Base-by-base conservation (phyloP, 2,329 filamentous ascomycete genomes). In the Dothistroma pini region DNA sequence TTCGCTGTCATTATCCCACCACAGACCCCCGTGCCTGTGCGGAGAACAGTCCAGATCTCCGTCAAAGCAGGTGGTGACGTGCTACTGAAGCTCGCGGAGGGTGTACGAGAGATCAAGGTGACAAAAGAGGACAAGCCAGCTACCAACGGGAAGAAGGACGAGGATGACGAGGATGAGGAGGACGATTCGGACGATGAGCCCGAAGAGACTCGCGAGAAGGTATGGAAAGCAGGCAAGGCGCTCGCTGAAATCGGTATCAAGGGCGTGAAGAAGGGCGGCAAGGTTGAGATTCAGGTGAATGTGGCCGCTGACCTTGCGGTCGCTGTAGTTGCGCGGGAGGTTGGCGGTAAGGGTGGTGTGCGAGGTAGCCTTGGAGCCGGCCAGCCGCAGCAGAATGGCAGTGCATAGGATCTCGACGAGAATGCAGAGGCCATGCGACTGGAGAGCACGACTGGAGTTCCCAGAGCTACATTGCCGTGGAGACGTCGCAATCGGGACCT, bases 271-370 rank as follows among this genome's bases (percentile, higher is more conserved):
- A 92, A 93, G 80, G 89, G 86, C 61, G 85, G 86, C 71, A 96
- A 96, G 82, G 86, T 99, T 67, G 95, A 99, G 82, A 87, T 97
- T 58, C 96, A 91, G 75, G 85, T 97, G 72, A 96, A 93, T 76
- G 89, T 97, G 66, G 85, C 84, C 58, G 88, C 86, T 29, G 92
- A 97, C 74, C 80, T 97, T 59, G 83, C 83, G 67, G 84, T 97
- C 64, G 91, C 89, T 54, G 83, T 96, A 68, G 90, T 93, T 48
- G 87, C 89, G 59, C 84, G 93, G 66, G 92, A 96, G 76, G 88
- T 96, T 54, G 93, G 93, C 66, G 89, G 86, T 62, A 93, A 96
- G 81, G 89, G 89, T 49, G 93, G 91, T 68, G 86, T 95, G 62
- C 82, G 91, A 69, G 91, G 90, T 53, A 75, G 72, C 57, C 73